phyloP scores from a whole-genome alignment of 1,139 yeast genomes.

The Zygosaccharomyces sapae region DNA sequence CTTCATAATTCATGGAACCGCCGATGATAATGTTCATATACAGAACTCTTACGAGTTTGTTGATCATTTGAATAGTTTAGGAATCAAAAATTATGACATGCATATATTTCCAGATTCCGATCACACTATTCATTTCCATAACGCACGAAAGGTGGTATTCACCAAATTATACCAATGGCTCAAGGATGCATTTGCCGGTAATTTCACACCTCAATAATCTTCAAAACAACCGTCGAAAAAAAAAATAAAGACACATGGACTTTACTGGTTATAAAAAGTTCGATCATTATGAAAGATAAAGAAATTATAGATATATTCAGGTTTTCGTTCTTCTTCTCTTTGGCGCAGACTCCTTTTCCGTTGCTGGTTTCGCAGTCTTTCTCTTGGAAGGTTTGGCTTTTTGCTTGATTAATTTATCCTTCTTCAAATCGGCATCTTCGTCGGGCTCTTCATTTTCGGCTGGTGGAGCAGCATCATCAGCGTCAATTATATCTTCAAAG shows the following conservation, averaged over 20 bases:
- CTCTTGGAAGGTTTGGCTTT: conserved; percentile 38
- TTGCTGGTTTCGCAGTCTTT: conserved; percentile 25
- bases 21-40: conserved; percentile 94
- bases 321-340: conserved; percentile 27
- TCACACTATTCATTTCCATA: conserved; percentile 75
- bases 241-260: background rate
- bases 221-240: too few species aligned
- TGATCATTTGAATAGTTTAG: conserved; percentile 59
- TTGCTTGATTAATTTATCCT: conserved; percentile 55
- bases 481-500: conserved; percentile 57
- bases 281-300: background rate
- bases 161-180: conserved; percentile 74
- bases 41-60: conserved; percentile 77
- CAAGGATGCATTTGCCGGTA: conserved; percentile 60
- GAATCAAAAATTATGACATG: conserved; percentile 79
- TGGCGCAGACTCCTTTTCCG: conserved; percentile 21
- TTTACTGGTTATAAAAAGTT: background rate
- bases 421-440: conserved; percentile 40
- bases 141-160: conserved; percentile 70
- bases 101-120: conserved; percentile 92
- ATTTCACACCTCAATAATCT: conserved; percentile 34
- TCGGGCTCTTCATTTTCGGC: conserved; percentile 43
- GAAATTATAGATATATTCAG: conserved; percentile 4
- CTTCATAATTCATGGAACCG: conserved; percentile 89
- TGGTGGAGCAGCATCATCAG: conserved; percentile 56